Conservation (phyloP, 768 basidiomycete species). For the Boletus bicolor region DNA sequence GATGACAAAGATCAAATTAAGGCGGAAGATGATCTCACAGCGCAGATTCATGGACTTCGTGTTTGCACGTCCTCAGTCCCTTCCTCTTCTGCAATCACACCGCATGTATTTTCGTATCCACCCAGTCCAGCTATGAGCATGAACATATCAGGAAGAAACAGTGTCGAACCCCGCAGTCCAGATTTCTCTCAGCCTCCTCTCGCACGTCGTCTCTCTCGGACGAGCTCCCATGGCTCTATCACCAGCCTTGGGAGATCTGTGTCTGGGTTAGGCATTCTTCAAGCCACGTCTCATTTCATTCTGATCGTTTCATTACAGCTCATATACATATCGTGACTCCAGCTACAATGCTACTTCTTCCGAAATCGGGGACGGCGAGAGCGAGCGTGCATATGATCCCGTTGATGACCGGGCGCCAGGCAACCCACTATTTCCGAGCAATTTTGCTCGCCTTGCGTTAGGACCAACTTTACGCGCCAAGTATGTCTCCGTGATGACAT, state of each 20-base stretch:
- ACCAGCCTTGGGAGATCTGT: slow-evolving; percentile 27
- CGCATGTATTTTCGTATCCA: slow-evolving; percentile 26
- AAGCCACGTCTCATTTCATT: neutral
- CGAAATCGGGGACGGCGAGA: slow-evolving; percentile 27
- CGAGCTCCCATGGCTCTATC: slow-evolving; percentile 27
- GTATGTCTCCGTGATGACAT: slow-evolving; percentile 29
- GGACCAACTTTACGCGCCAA: slow-evolving; percentile 63
- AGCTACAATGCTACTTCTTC: slow-evolving; percentile 12
- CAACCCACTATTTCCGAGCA: slow-evolving; percentile 78
- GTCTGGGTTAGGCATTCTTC: slow-evolving; percentile 17
- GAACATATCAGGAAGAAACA: slow-evolving; percentile 19
- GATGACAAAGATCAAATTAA: slow-evolving; percentile 18
- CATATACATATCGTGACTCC: slow-evolving; percentile 16
- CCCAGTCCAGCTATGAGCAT: slow-evolving; percentile 19
- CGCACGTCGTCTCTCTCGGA: slow-evolving; percentile 23
- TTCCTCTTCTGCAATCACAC: slow-evolving; percentile 22
- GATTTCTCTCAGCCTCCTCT: slow-evolving; percentile 19
- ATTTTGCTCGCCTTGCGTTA: slow-evolving; percentile 64
- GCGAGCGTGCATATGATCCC: slow-evolving; percentile 41
- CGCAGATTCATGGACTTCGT: slow-evolving; percentile 56
- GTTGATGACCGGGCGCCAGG: slow-evolving; percentile 68
- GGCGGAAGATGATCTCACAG: slow-evolving; percentile 16
- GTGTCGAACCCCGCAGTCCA: slow-evolving; percentile 25
- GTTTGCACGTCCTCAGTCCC: slow-evolving; percentile 46
- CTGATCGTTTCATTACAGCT: slow-evolving; percentile 9